Conservation (phyloP, 2,329 filamentous ascomycete genomes). For the Pyrenochaeta sp. region DNA sequence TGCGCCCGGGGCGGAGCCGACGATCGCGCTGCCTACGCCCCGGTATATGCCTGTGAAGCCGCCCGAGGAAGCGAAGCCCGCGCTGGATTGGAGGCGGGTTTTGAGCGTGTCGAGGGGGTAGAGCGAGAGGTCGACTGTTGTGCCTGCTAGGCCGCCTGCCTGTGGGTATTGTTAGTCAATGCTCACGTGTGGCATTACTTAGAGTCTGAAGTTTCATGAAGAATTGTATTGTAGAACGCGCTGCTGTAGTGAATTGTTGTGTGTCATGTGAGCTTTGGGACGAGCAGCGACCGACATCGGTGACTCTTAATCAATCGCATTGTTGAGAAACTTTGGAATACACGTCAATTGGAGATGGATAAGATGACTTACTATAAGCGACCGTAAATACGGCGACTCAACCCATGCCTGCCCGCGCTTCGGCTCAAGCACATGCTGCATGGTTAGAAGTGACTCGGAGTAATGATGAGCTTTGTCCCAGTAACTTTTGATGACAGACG, state of each 20-base stretch:
- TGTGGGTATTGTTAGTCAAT: conserved; percentile 39
- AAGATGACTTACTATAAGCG: conserved; percentile 52
- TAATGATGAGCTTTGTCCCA: conserved; percentile 9
- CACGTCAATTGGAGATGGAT: neutral
- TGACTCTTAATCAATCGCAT: neutral
- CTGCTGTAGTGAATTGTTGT: neutral
- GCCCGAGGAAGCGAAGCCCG: conserved; percentile 80
- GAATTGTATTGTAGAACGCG: neutral
- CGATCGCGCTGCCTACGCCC: conserved; percentile 85
- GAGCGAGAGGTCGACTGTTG: conserved; percentile 94
- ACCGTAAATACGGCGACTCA: conserved; percentile 59
- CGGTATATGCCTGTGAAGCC: conserved; percentile 93
- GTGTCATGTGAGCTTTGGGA: neutral
- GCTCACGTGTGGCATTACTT: neutral
- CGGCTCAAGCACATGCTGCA: conserved; percentile 43
- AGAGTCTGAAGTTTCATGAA: neutral
- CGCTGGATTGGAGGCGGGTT: conserved; percentile 88
- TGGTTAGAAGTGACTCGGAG: conserved; percentile 23
- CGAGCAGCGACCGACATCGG: neutral
- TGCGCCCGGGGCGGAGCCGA: conserved; percentile 91
- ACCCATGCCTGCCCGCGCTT: conserved; percentile 43
- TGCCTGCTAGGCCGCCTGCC: conserved; percentile 91
- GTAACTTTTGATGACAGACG: conserved; percentile 22
- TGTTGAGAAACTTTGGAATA: neutral
- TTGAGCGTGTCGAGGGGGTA: conserved; percentile 99